Base-by-base conservation (phyloP, 169 alveolate genomes). In the Cryptosporidium andersoni region DNA sequence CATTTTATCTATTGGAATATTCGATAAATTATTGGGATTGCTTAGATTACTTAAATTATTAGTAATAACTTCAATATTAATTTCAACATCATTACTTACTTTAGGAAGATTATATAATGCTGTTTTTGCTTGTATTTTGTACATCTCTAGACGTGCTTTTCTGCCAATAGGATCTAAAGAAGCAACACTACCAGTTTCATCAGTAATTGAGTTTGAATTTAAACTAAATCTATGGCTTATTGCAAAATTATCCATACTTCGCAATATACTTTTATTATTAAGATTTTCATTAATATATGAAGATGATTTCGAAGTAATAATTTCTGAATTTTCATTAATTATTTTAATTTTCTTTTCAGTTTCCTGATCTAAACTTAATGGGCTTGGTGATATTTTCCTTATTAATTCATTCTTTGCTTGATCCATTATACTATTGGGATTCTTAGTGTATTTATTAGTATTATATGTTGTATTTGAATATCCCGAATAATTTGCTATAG, bases 81-180 rank as follows among this genome's bases (percentile, higher is more conserved):
- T 43, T 9, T 74, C 63, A 12, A 58, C 85, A 25, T 60, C 48
- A 58, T 74, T 74, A 11, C 14, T 49, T 56, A 68, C 85, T 11
- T 52, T 66, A 42, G 85, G 85, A 48, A 74, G 85, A 45, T 74
- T 68, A 43, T 74, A 74, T 36, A 74, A 64, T 25, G 60, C 34
- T 4, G 85, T 39, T 60, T 74, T 74, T 42, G 85, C 85, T 60
- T 74, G 85, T 58, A 74, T 74, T 42, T 74, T 74, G 51, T 74
- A 74, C 85, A 74, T 74, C 45, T 74, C 85, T 48, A 74, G 51
- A 42, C 85, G 55, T 2, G 85, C 85, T 4, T 74, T 74, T 55
- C 85, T 74, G 14, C 85, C 85, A 36, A 74, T 74, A 16, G 85
- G 85, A 43, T 74, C 85, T 14, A 74, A 45, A 7, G 85, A 74